phyloP scores from a whole-genome alignment of 2,329 filamentous ascomycete species.

The Botryosphaeria dothidea region DNA sequence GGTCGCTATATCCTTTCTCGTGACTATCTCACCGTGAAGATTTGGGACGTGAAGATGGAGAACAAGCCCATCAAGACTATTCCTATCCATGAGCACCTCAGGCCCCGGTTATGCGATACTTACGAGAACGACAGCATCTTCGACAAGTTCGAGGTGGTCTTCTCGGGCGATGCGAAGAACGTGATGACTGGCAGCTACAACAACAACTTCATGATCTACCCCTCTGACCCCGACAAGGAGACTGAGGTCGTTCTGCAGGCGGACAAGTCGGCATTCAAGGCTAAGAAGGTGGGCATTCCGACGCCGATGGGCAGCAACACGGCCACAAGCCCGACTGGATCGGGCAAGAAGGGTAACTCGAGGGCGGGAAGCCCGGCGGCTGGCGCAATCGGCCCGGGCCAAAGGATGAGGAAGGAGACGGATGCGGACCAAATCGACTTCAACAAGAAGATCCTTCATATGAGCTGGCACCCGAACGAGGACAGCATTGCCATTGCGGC shows the following conservation, averaged over 20 bases:
- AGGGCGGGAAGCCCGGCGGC: constrained; percentile 85
- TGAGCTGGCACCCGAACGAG: constrained; percentile 99
- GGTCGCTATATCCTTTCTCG: constrained; percentile 96
- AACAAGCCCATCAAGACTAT: constrained; percentile 97
- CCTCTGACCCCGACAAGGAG: constrained; percentile 92
- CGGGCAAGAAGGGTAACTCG: constrained; percentile 83
- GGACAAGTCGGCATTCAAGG: constrained; percentile 99
- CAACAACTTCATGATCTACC: constrained; percentile 99
- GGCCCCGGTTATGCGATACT: constrained; percentile 92
- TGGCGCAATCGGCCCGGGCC: constrained; percentile 70
- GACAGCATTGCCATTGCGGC: constrained; percentile 99
- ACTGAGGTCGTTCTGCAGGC: constrained; percentile 96
- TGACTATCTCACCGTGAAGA: constrained; percentile 98
- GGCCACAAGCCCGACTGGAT: constrained; percentile 72
- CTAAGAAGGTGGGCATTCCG: constrained; percentile 97
- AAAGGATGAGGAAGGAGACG: constrained; percentile 97
- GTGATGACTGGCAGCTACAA: constrained; percentile 99
- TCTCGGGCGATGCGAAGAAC: constrained; percentile 96
- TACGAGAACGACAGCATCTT: constrained; percentile 99
- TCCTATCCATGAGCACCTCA: constrained; percentile 94
- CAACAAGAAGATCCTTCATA: constrained; percentile 99
- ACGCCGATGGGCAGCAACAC: constrained; percentile 79
- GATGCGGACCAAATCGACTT: constrained; percentile 99
- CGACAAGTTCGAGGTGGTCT: constrained; percentile 99
- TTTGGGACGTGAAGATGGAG: constrained; percentile 99